Base-by-base conservation (phyloP, 768 basidiomycete genomes). In the Psilocybe sp. region DNA sequence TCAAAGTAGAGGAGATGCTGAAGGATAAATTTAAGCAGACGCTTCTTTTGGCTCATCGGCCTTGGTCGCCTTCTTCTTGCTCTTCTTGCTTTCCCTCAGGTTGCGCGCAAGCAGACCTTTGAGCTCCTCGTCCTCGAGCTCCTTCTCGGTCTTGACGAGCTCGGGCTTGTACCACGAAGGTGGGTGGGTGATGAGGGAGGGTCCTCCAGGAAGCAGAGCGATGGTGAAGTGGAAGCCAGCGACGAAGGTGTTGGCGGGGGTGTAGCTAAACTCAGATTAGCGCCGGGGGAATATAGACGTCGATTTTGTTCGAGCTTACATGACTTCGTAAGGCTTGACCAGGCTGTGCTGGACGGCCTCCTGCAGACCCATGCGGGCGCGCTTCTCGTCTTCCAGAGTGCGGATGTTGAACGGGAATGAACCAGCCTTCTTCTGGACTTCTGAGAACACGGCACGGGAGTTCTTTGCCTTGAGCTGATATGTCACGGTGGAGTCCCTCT, bases 391-490 rank as follows among this genome's bases (percentile, higher is more conserved):
- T 56, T 96, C 96, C 50, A 98, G 79, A 40, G 79, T 78, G 54
- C 97, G 91, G 55, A 99, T 81, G 61, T 95, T 98, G 79, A 99
- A 98, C 32, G 97, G 96, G 84, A 99, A 98, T 4, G 92, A 80
- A 19, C 96, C 96, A 37, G 97, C 92, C 71, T 98, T 98, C 78
- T 93, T 95, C 72, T 95, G 91, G 60, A 98, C 91, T 70, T 98
- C 96, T 44, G 90, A 89, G 74, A 98, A 98, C 37, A 96, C 87
- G n/a, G 87, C 82, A 55, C 96, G 89, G 39, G 94, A 95, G 55
- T 89, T 96, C 77, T 96, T 98, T 85, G 96, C 87, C 77, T 98
- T 98, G 63, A 98, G 79, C 67, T 93, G 91, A 72, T 98, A 98
- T 36, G 90, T 95, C 51, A 92, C 81, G 6, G 80, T 72, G 18